Conservation (phyloP, 805 yeast species). For the Saccharomycopsis amapae region DNA sequence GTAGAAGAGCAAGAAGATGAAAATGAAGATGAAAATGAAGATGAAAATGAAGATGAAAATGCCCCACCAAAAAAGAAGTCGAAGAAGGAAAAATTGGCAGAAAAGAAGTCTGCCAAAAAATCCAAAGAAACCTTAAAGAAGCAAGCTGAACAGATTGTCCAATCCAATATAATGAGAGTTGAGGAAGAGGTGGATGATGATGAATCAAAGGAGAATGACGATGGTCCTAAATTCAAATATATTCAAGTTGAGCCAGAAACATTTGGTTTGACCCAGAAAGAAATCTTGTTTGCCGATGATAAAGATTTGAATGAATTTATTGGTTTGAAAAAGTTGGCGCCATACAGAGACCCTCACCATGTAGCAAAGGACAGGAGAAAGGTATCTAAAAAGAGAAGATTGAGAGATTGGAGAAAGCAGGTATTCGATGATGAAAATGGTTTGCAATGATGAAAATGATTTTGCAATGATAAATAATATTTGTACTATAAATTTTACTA, state of each 20-base stretch:
- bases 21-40: too few species aligned
- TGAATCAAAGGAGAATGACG: conserved; percentile 37
- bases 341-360: conserved; percentile 73
- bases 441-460: conserved; percentile 3
- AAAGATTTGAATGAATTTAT: conserved; percentile 73
- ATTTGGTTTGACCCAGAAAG: conserved; percentile 78
- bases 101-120: conserved; percentile 51
- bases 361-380: conserved; percentile 74
- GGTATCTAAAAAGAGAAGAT: conserved; percentile 70
- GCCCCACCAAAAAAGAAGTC: conserved; percentile 35
- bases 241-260: conserved; percentile 94
- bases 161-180: conserved; percentile 56
- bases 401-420: conserved; percentile 84
- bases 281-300: conserved; percentile 87
- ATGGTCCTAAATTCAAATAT: conserved; percentile 61
- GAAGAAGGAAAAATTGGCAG: conserved; percentile 49
- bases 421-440: conserved; percentile 63
- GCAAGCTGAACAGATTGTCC: conserved; percentile 73
- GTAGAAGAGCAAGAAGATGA: conserved; percentile 23
- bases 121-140: conserved; percentile 55
- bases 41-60: too few species aligned
- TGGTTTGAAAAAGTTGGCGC: conserved; percentile 88
- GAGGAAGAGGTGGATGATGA: conserved; percentile 63
- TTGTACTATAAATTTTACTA: too few species aligned
- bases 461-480: too few species aligned